These are phyloP conservation scores for Darksidea phi DNA, from an alignment of 495 filamentous ascomycete species.

Conservation along the genomic window DNA sequence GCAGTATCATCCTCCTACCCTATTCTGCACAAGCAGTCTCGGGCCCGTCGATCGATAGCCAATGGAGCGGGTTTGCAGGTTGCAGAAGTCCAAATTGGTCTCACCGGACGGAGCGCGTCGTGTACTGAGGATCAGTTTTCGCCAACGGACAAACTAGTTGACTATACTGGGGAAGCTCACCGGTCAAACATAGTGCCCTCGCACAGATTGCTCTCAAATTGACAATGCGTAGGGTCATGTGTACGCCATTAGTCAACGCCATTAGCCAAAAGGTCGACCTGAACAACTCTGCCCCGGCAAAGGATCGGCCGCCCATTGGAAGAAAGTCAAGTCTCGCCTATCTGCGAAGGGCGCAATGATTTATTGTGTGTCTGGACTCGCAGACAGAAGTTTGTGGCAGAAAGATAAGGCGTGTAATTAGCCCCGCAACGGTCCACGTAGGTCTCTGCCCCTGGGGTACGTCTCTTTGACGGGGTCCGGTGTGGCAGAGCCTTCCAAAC, in stretches of 20 bases:
- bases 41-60: constrained; percentile 10
- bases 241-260: constrained; percentile 25
- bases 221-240: constrained; percentile 20
- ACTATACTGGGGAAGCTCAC: constrained; percentile 7
- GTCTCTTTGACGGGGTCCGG: too few relatives aligned
- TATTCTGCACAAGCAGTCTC: not conserved
- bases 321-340: too few relatives aligned
- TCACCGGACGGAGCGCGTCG: constrained; percentile 19
- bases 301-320: not conserved
- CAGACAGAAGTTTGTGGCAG: too few relatives aligned
- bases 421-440: too few relatives aligned
- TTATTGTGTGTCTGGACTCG: too few relatives aligned
- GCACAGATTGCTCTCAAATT: constrained; percentile 2
- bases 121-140: constrained; percentile 1
- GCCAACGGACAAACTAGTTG: not conserved
- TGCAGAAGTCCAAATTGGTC: constrained; percentile 7
- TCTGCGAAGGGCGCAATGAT: too few relatives aligned
- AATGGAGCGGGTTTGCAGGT: constrained; percentile 7
- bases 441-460: too few relatives aligned
- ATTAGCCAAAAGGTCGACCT: constrained; percentile 6
- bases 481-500: too few relatives aligned
- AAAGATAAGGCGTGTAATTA: too few relatives aligned
- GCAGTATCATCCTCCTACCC: constrained; percentile 5
- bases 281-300: not conserved
- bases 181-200: constrained; percentile 27